These are phyloP conservation scores for Pseudogymnoascus sp. DNA, from an alignment of 2,329 filamentous ascomycete genomes.

Conservation along the genomic window DNA sequence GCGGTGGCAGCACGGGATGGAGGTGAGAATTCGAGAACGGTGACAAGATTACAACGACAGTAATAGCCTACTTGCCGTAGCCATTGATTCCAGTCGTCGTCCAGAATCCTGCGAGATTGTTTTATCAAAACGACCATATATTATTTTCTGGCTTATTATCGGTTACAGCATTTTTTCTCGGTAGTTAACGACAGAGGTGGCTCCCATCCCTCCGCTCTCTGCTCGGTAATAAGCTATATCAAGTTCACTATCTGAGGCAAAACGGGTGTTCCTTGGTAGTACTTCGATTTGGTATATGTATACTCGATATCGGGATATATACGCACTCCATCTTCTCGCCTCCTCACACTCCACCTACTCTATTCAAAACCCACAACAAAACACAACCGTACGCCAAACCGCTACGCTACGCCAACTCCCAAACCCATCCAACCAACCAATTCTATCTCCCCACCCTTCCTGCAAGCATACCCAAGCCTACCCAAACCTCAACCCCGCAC, in stretches of 20 bases:
- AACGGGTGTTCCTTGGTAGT: background rate
- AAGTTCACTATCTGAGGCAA: background rate
- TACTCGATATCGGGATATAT: background rate
- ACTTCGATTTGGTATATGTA: background rate
- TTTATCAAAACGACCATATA: too few relatives aligned
- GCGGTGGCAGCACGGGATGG: background rate
- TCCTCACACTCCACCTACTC: background rate
- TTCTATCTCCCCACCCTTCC: background rate
- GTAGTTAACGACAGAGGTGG: too few relatives aligned
- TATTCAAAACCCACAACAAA: background rate
- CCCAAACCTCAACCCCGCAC: constrained; percentile 25
- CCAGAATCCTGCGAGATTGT: too few relatives aligned
- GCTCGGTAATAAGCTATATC: background rate
- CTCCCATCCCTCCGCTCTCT: too few relatives aligned
- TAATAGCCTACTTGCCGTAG: background rate
- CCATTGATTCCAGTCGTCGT: too few relatives aligned
- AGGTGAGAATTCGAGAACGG: background rate
- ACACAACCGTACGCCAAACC: background rate
- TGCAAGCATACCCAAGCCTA: constrained; percentile 11
- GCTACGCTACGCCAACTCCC: background rate
- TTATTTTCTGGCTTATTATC: background rate
- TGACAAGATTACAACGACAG: background rate
- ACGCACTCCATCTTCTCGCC: background rate
- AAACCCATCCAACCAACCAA: background rate
- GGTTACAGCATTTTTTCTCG: too few relatives aligned